Evolutionary conservation across 2,329 filamentous ascomycete species (phyloP).

Genomic region (Aspergillus pseudonomiae): DNA sequence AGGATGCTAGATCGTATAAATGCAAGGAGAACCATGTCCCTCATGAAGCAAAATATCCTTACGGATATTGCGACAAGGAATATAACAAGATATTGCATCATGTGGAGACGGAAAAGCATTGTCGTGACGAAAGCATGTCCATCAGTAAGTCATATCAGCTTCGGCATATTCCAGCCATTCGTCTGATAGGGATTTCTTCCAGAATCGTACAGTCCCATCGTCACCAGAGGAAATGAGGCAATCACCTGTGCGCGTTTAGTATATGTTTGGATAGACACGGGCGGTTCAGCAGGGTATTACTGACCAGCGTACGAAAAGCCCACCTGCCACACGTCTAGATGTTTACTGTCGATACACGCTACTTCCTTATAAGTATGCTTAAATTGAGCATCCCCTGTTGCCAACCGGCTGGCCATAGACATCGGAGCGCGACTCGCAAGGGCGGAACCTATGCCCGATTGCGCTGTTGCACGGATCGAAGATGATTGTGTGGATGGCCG

Average conservation of each 20-base stretch:
- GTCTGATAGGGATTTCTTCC: slow-evolving; percentile 47
- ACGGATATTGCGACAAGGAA: background rate
- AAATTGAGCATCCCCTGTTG: slow-evolving; percentile 41
- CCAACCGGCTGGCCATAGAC: slow-evolving; percentile 35
- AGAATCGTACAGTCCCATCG: slow-evolving; percentile 46
- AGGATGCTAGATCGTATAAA: background rate
- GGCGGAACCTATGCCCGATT: slow-evolving; percentile 47
- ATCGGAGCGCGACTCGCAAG: slow-evolving; percentile 40
- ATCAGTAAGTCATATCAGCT: slow-evolving; percentile 42
- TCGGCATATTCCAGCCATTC: slow-evolving; percentile 50
- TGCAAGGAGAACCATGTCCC: background rate
- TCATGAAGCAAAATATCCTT: background rate
- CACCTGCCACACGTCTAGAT: slow-evolving; percentile 50
- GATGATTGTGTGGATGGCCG: slow-evolving; percentile 32
- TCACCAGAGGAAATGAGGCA: slow-evolving; percentile 49
- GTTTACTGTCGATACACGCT: slow-evolving; percentile 47
- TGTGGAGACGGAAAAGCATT: background rate
- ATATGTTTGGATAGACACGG: background rate
- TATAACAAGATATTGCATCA: background rate
- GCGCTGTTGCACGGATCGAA: slow-evolving; percentile 36
- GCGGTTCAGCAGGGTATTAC: slow-evolving; percentile 5
- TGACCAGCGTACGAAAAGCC: slow-evolving; percentile 48
- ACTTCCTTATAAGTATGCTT: slow-evolving; percentile 47
- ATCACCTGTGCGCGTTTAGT: slow-evolving; percentile 36
- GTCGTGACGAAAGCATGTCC: slow-evolving; percentile 5